phyloP scores from a whole-genome alignment of 1,284 basidiomycete species.

The Earliella scabrosa region DNA sequence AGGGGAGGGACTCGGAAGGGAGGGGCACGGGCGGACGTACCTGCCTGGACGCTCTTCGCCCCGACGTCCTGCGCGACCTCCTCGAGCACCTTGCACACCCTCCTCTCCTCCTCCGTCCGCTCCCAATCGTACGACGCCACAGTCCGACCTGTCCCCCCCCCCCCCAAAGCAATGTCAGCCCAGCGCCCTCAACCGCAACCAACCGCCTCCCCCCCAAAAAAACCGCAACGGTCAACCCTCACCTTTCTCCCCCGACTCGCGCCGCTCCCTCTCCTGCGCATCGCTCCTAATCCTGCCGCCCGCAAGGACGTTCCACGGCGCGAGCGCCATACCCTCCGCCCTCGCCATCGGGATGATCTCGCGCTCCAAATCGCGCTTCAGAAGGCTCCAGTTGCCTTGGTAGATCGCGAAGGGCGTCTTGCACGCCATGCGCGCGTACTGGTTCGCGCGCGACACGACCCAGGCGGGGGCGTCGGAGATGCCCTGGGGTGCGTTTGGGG shows the following conservation, averaged over 20 bases:
- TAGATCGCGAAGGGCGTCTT: slow-evolving; percentile 59
- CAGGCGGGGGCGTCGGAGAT: slow-evolving; percentile 55
- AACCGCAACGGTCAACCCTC: too few relatives aligned
- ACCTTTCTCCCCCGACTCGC: slow-evolving; percentile 26
- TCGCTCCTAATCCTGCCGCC: slow-evolving; percentile 33
- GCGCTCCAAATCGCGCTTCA: slow-evolving; percentile 55
- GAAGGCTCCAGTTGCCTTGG: slow-evolving; percentile 57
- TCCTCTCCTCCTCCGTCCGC: slow-evolving; percentile 27
- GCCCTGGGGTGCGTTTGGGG: too few relatives aligned
- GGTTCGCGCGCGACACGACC: slow-evolving; percentile 55
- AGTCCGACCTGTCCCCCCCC: slow-evolving; percentile 22
- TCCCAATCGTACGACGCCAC: slow-evolving; percentile 22
- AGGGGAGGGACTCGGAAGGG: too few relatives aligned
- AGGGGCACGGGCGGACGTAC: slow-evolving; percentile 1
- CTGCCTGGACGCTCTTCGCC: slow-evolving; percentile 23
- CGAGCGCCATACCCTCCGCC: slow-evolving; percentile 29
- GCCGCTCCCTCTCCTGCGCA: slow-evolving; percentile 29
- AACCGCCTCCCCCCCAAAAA: too few relatives aligned
- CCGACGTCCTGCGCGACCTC: slow-evolving; percentile 29
- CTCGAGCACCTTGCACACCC: slow-evolving; percentile 29
- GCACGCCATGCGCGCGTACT: slow-evolving; percentile 50
- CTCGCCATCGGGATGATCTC: slow-evolving; percentile 61
- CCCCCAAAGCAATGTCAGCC: too few relatives aligned
- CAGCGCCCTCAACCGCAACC: too few relatives aligned
- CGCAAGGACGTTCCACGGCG: slow-evolving; percentile 37